Evolutionary conservation across 805 yeast species (phyloP), one percentile per base, ranked within the genome.

Genomic region (Tetrapisispora pingtungensis): DNA sequence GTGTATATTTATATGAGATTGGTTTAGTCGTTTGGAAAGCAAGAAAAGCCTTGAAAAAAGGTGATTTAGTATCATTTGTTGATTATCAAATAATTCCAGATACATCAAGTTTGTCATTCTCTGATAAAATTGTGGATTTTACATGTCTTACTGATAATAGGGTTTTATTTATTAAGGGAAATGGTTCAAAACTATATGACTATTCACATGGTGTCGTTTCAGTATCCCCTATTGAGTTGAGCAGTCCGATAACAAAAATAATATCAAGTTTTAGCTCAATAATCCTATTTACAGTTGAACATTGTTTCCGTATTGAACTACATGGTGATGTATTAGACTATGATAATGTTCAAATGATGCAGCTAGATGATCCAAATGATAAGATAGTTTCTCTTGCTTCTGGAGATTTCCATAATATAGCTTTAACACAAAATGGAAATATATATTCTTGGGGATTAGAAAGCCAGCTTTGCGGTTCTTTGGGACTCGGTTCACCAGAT

Each of bases 391-490:
- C 80, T 3, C 64, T 83, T 1, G 78, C 75, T 0, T 73, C 79
- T 42, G 94, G 90, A 1, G 93, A 84, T 57, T 78, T 81, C 54
- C 94, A 84, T 56, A 68, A 58, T 27, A 53, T 84, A 38, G 90
- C 85, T 0, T 62, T 84, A n/a, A 67, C 78, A 3, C 66, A 67
- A 37, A 64, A 67, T 15, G 93, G 93, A 0, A 68, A 73, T 3
- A 49, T 81, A 15, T 69, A 70, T 46, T 64, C 80, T 5, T 83
- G 89, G 90, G 93, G 93, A 0, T 43, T 69, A 13, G 90, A 84
- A 54, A 70, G 80, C 7, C 65, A 66, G 31, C 47, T 55, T 4
- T 79, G 85, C 57, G 93, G 93, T 7, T 79, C 85, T 53, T 57
- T 84, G n/a, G 93, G 93, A 0, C 52, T 82, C 3, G 90, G 84